phyloP scores from a whole-genome alignment of 2,329 filamentous ascomycete genomes.

The Monosporascus sp. region DNA sequence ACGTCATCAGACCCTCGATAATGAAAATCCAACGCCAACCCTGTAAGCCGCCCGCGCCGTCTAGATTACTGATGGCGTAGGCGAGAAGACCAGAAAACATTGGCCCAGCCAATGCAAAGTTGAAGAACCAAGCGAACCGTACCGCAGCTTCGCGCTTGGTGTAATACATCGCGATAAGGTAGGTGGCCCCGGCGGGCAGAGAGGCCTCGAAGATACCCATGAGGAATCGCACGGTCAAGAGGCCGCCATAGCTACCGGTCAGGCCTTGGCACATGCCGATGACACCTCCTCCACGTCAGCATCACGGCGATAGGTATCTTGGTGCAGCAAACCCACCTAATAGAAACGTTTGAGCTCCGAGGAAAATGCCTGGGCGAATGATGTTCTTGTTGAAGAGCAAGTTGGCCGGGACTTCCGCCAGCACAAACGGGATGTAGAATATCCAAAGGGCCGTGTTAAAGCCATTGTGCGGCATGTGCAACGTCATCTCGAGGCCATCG shows the following conservation, averaged over 20 bases:
- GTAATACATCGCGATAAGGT: conserved; percentile 24
- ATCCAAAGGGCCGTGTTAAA: conserved; percentile 37
- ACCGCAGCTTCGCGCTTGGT: conserved; percentile 19
- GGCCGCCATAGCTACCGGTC: conserved; percentile 31
- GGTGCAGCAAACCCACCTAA: conserved; percentile 26
- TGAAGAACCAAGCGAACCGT: conserved; percentile 27
- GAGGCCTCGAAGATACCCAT: conserved; percentile 69
- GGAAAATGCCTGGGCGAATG: conserved; percentile 30
- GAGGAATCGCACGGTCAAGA: conserved; percentile 43
- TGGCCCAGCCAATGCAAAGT: conserved; percentile 31
- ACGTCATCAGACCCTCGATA: conserved; percentile 22
- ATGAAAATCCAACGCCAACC: conserved; percentile 45
- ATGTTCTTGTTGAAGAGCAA: conserved; percentile 33
- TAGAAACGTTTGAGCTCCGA: conserved; percentile 35
- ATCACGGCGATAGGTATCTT: conserved; percentile 3
- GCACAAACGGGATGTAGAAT: conserved; percentile 40
- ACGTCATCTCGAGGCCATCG: conserved; percentile 35
- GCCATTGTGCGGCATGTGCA: conserved; percentile 34
- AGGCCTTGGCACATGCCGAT: conserved; percentile 37
- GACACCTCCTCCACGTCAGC: conserved; percentile 24
- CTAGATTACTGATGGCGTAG: conserved; percentile 33
- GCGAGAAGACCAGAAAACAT: conserved; percentile 37
- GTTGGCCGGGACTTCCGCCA: conserved; percentile 41
- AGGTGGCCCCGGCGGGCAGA: conserved; percentile 25
- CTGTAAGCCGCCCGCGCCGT: conserved; percentile 31